A percentile compares a stretch with the other conserved stretches of the same genome.
phyloP scores from a whole-genome alignment of 192 early-diverging fungal genomes.

The Gryganskiella cystojenkinii region DNA sequence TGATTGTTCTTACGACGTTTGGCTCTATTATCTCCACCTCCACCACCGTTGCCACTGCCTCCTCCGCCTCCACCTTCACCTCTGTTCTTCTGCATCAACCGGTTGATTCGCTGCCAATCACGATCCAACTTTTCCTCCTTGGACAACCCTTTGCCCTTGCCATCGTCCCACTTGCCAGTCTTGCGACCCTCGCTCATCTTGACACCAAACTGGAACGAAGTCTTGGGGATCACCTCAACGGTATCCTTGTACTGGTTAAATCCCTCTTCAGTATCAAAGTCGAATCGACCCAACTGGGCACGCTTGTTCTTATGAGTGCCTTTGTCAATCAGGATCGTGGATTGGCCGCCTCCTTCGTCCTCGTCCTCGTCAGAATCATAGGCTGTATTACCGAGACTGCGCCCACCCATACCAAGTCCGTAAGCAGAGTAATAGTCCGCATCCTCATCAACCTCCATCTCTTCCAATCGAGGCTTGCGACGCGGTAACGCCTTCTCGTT shows the following conservation, averaged over 20 bases:
- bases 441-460: constrained; percentile 51
- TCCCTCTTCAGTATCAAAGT: constrained; percentile 85
- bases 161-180: constrained; percentile 56
- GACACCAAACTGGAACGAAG: constrained; percentile 81
- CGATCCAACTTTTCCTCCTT: constrained; percentile 48
- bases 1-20: constrained; percentile 45
- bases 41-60: constrained; percentile 7
- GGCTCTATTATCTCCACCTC: constrained; percentile 23
- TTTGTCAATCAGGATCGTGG: constrained; percentile 69
- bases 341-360: constrained; percentile 46
- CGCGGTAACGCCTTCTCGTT: constrained; percentile 35
- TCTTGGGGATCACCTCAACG: constrained; percentile 78
- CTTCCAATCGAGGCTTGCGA: constrained; percentile 29
- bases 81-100: constrained; percentile 42
- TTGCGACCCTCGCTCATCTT: constrained; percentile 75
- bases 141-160: constrained; percentile 32
- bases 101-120: constrained; percentile 44
- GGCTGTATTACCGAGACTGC: constrained; percentile 55
- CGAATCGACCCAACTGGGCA: constrained; percentile 74
- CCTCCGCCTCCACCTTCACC: constrained; percentile 16
- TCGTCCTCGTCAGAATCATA: constrained; percentile 69
- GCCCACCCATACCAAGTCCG: constrained; percentile 58
- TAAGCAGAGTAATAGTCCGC: constrained; percentile 62
- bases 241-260: constrained; percentile 78
- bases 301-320: constrained; percentile 78